Evolutionary conservation across 805 yeast genomes (phyloP), one percentile per base, ranked within the genome.

Genomic region (Blastobotrys chiropterorum): DNA sequence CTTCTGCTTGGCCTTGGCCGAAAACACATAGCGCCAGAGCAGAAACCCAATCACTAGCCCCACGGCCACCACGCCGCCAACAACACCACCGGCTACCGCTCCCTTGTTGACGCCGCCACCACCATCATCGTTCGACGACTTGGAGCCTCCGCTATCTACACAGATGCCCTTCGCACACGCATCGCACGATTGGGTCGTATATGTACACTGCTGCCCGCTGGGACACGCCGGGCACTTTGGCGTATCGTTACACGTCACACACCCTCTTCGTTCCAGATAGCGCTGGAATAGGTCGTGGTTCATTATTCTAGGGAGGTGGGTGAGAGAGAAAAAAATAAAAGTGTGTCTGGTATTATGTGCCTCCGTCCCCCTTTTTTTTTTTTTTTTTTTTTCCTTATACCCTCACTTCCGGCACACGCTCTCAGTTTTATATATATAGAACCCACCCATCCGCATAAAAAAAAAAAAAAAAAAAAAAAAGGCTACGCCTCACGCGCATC

Each of bases 21-120:
- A 72, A 56, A 74, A 71, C 52, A 76, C 70, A 22, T 74, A 63
- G 47, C 62, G 72, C 55, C 75, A 70, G 20, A 71, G 58, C 22
- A 71, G 55, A 1, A 72, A 57, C 0, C 73, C 61, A 3, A 77
- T 53, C 1, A 79, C 58, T 1, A 70, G 58, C 0, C 69, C 68
- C 0, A 78, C 62, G 4, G 73, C 78, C 1, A 71, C 75, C 1
- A 79, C 72, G 15, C 85, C 83, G 16, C 86, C 90, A 1, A 81
- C 76, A 1, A 83, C 82, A 21, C 90, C 90, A 19, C 90, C 92
- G 0, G 83, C 86, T 17, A 84, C 76, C 4, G 82, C 87, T 3
- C 88, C 84, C 16, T 73, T 66, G 47, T 73, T 63, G 38, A 70
- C 62, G 15, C 53, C 53, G 52, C 8, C 16, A 54, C 40, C 48